Base-by-base conservation (phyloP, 139 green algal species). In the Closterium sp. region DNA sequence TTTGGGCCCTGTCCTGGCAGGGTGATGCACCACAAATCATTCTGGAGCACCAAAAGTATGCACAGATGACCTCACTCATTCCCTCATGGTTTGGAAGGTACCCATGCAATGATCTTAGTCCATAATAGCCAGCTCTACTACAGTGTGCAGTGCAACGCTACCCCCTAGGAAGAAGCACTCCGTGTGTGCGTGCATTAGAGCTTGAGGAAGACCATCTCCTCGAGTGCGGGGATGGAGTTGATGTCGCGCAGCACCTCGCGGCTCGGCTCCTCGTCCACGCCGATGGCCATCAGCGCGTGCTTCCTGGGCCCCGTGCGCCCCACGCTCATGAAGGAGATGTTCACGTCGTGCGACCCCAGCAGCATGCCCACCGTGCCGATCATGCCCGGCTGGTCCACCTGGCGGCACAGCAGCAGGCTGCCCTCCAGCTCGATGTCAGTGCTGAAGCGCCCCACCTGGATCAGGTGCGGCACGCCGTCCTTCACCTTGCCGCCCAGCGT, bases 281-380 rank as follows among this genome's bases (percentile, higher is more conserved):
- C 97, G 86, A 99, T 97, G 64, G 97, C 97, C 97, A 99, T 99
- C 88, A 99, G 96, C 28, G 97, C 97, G 76, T 97, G 91, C 30
- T 93, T 89, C 84, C 95, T 93, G 30, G 89, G 89, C 9, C 85
- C 89, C n/a, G 69, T 94, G 84, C 94, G 91, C 9, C 87, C 93
- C 34, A 98, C 98, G 33, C 95, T 98, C 97, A 99, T 99, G 97
- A 97, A 99, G 87, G 93, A 97, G 92, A 99, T 97, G 96, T 99
- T 99, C 91, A 99, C 89, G 38, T 96, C 91, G 84, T 94, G 94
- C 33, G 95, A 90, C 55, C 95, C 95, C 30, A 99, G 95, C 33
- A 96, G 88, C 33, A 91, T 94, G 55, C 95, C 96, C 16, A 99
- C 96, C 3, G 92, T 95, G 76, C 96, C 96, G 88, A 99, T 98